Conservation (phyloP, 116 monocot genomes). For the Cymodocea nodosa region DNA sequence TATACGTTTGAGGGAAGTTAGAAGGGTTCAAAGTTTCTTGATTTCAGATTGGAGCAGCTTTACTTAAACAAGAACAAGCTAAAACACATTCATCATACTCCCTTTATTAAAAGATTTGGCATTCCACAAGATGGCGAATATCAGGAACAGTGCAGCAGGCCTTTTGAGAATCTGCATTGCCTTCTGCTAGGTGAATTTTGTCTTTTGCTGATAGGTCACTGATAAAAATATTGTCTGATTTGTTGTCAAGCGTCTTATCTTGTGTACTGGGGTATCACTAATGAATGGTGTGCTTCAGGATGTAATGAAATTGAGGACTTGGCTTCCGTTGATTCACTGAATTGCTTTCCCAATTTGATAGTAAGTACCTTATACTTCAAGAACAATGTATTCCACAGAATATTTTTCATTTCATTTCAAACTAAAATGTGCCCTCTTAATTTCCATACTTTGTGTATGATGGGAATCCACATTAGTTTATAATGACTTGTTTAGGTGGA, state of each 20-base stretch:
- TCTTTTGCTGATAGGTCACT: background rate
- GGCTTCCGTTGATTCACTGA: constrained; percentile 72
- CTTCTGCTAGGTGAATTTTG: constrained; percentile 71
- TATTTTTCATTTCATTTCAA: too few relatives aligned
- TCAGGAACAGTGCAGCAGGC: constrained; percentile 13
- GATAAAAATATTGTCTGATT: background rate
- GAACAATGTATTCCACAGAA: too few relatives aligned
- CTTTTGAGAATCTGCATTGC: constrained; percentile 69
- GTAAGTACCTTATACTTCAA: constrained; percentile 29
- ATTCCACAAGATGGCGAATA: constrained; percentile 4
- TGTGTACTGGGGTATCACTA: constrained; percentile 4
- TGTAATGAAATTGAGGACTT: constrained; percentile 64
- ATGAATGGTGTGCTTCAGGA: constrained; percentile 36
- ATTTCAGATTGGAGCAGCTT: constrained; percentile 75
- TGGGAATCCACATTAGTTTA: too few relatives aligned
- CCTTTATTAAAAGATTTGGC: constrained; percentile 6
- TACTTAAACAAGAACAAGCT: constrained; percentile 86
- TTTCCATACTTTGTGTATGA: too few relatives aligned
- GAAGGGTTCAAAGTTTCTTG: background rate
- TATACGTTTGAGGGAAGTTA: background rate
- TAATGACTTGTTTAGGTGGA: too few relatives aligned
- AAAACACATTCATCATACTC: constrained; percentile 52
- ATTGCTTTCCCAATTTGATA: constrained; percentile 59
- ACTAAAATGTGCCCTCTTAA: too few relatives aligned
- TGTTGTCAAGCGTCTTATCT: background rate